Base-by-base conservation (phyloP, 768 basidiomycete species). In the Tulasnella sp. region DNA sequence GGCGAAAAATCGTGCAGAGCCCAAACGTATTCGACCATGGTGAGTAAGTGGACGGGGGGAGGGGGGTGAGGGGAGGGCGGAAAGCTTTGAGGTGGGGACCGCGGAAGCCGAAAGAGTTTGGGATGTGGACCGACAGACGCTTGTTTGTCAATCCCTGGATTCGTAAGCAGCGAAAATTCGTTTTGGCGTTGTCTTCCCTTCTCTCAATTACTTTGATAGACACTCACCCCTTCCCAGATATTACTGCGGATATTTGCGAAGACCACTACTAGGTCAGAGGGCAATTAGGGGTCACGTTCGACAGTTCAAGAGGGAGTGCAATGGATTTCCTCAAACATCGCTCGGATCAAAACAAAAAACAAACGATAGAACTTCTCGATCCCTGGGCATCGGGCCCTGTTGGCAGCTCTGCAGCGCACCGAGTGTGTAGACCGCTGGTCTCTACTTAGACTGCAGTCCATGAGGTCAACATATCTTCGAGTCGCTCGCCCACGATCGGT, bases 1-100 rank as follows among this genome's bases (percentile, higher is more conserved):
- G 97, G 96, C 4, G 84, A 80, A 80, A 98, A 99, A 80, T 92
- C 91, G 82, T 97, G 94, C 17, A 94, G 85, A 0, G 92, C 94
- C 80, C 93, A 95, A 72, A 96, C 93, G 85, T 70, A 70, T 70
- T 70, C 68, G 68, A 70, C 68, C 68, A 70, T 70, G 37, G 36
- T 25, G 68, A 31, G 14, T 64, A 25, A 25, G 58, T 31, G 54
- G 12, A 34, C 67, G 29, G 17, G 36, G 1, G 36, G 22, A 22
- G 12, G 68, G 37, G 36, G 8, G 19, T 31, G 37, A 12, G 36
- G 68, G 34, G 68, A 25, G 68, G 68, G 14, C 14, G 25, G 2
- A 64, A 70, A 70, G 68, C 68, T 70, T 70, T 14, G 19, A 5
- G 31, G n/a, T 42, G 68, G 68, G 68, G 68, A 31, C 58, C 40